A percentile compares a stretch with the other conserved stretches of the same genome.
Evolutionary conservation across 148 eudicot species (phyloP).

Genomic region (Fagopyrum esculentum): DNA sequence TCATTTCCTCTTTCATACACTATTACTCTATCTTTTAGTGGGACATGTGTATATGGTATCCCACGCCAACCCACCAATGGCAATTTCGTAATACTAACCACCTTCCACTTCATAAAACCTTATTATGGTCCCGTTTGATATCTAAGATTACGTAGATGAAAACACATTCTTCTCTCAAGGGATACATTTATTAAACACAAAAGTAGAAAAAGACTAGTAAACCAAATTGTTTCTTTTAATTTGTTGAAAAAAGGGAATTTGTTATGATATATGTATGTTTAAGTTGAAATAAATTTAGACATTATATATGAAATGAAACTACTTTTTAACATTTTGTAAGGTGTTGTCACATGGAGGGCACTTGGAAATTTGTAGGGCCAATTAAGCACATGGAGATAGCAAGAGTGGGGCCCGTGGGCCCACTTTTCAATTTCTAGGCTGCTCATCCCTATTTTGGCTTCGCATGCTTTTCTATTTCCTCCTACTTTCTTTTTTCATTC

Average conservation of each 20-base stretch:
- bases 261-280: not conserved
- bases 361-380: conserved; percentile 27
- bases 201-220: no score
- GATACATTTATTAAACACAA: no score
- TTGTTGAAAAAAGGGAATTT: no score
- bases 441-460: conserved; percentile 7
- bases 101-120: not conserved
- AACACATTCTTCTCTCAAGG: no score
- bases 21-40: not conserved
- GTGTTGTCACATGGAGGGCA: conserved; percentile 17
- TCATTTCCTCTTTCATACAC: conserved; percentile 8
- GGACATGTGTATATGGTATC: not conserved
- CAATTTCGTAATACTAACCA: not conserved
- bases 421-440: not conserved
- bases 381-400: conserved; percentile 23
- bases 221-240: no score
- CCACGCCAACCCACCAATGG: conserved; percentile 5
- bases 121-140: no score
- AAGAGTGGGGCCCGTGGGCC: conserved; percentile 14
- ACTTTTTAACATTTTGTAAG: not conserved
- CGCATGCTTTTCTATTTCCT: not conserved
- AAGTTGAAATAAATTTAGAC: conserved; percentile 16
- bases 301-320: not conserved
- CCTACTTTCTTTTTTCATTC: not conserved
- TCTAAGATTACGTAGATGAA: no score